phyloP scores from a whole-genome alignment of 192 early-diverging fungal species.

The Coemansia erecta region DNA sequence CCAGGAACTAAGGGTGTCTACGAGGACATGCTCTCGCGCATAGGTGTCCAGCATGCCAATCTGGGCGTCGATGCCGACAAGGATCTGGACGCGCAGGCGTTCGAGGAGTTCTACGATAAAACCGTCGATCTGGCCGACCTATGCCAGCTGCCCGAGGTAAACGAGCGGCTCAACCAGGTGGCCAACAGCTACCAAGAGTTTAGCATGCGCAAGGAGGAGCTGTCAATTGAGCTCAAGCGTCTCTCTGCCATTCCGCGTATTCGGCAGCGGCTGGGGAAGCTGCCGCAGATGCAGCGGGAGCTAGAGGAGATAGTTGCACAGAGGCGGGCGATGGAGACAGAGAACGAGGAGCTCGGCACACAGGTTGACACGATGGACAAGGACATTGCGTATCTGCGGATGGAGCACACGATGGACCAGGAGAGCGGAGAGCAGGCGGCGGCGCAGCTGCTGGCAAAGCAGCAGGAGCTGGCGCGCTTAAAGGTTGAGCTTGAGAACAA shows the following conservation, averaged over 20 bases:
- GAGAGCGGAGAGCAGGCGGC: slow-evolving; percentile 47
- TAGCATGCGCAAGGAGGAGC: slow-evolving; percentile 39
- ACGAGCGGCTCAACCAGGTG: slow-evolving; percentile 49
- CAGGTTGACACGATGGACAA: slow-evolving; percentile 39
- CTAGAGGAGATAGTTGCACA: slow-evolving; percentile 22
- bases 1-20: slow-evolving; percentile 53
- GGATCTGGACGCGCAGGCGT: slow-evolving; percentile 46
- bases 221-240: slow-evolving; percentile 39
- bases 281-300: slow-evolving; percentile 44
- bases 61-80: slow-evolving; percentile 33
- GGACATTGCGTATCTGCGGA: slow-evolving; percentile 44
- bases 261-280: slow-evolving; percentile 28
- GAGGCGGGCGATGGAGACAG: slow-evolving; percentile 27
- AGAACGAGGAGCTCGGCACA: slow-evolving; percentile 23
- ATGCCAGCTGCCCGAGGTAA: slow-evolving; percentile 49
- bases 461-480: slow-evolving; percentile 23
- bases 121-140: slow-evolving; percentile 50
- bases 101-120: slow-evolving; percentile 54
- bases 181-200: slow-evolving; percentile 52
- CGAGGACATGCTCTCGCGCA: slow-evolving; percentile 52
- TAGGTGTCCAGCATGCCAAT: slow-evolving; percentile 50
- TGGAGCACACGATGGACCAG: slow-evolving; percentile 47
- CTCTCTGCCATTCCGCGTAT: slow-evolving; percentile 44
- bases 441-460: slow-evolving; percentile 26
- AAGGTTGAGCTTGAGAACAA: slow-evolving; percentile 38